These are phyloP conservation scores for Trebouxia sp. DNA, from an alignment of 139 green algal species.

Conservation along the genomic window DNA sequence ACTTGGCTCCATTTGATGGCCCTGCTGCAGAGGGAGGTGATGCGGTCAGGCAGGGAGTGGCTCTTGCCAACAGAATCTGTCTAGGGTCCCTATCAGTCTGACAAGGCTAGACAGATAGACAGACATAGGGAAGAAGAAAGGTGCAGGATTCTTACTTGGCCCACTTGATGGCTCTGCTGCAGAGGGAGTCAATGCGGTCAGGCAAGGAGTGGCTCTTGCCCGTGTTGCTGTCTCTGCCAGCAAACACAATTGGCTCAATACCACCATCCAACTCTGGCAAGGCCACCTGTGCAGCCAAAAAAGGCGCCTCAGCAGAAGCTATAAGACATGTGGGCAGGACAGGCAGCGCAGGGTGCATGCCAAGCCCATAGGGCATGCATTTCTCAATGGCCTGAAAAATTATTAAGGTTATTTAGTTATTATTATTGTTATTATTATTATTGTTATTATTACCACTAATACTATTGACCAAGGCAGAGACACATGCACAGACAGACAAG, in stretches of 20 bases:
- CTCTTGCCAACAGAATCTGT: too few species aligned
- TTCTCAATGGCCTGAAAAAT: slow-evolving; percentile 99
- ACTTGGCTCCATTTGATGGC: slow-evolving; percentile 95
- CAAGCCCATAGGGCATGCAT: slow-evolving; percentile 94
- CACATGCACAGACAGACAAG: too few species aligned
- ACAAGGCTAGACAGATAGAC: too few species aligned
- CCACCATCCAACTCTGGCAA: slow-evolving; percentile 98
- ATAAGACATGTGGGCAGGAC: neutral
- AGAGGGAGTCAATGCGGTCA: slow-evolving; percentile 90
- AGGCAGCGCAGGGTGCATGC: too few species aligned
- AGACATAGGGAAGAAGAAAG: neutral
- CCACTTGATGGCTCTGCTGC: slow-evolving; percentile 94
- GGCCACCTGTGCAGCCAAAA: slow-evolving; percentile 82
- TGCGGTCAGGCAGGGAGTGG: slow-evolving; percentile 96
- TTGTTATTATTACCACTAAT: too few species aligned
- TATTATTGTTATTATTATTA: too few species aligned
- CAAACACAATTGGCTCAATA: slow-evolving; percentile 99
- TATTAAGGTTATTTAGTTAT: slow-evolving; percentile 44
- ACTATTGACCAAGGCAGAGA: slow-evolving; percentile 92
- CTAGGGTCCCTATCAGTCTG: too few species aligned
- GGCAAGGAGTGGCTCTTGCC: slow-evolving; percentile 97
- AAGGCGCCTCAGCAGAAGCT: neutral
- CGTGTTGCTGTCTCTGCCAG: slow-evolving; percentile 92
- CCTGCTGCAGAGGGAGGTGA: slow-evolving; percentile 80
- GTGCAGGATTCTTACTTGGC: slow-evolving; percentile 48